These are phyloP conservation scores for Silene latifolia DNA, from an alignment of 148 eudicot genomes.

Conservation along the genomic window DNA sequence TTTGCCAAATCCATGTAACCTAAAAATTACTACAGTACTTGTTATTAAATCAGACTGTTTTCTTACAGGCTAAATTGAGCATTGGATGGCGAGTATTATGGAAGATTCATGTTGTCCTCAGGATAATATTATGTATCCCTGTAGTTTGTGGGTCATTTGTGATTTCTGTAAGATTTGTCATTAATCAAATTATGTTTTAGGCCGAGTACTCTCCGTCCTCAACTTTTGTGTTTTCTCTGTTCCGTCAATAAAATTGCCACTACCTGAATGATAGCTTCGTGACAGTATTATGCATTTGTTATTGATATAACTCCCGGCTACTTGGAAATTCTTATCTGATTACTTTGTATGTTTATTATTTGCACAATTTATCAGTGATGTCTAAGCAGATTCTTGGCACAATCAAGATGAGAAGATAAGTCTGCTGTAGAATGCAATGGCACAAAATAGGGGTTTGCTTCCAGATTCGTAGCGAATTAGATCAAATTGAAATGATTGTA, in stretches of 20 bases:
- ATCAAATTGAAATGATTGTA: too few relatives aligned
- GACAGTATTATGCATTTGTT: background rate
- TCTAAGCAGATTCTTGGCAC: too few relatives aligned
- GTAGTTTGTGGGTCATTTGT: background rate
- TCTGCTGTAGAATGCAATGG: background rate
- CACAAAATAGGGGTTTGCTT: background rate
- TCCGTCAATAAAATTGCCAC: background rate
- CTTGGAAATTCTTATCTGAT: background rate
- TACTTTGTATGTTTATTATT: background rate
- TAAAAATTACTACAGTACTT: background rate
- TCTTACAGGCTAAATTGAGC: conserved; percentile 7
- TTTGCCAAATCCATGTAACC: too few relatives aligned
- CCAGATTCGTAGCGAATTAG: background rate
- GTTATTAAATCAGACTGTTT: background rate
- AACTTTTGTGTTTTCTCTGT: background rate
- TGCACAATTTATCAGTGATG: too few relatives aligned
- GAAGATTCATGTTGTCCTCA: background rate
- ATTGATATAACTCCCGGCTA: background rate
- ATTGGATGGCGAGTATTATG: background rate
- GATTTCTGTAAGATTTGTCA: conserved; percentile 6
- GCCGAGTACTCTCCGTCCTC: background rate
- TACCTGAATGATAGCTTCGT: background rate
- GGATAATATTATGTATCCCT: background rate
- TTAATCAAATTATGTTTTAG: background rate
- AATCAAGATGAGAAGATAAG: too few relatives aligned